A percentile compares a stretch with the other conserved stretches of the same genome.
Conservation (phyloP, 2,329 filamentous ascomycete species). For the Ceratocystis alfenasii region DNA sequence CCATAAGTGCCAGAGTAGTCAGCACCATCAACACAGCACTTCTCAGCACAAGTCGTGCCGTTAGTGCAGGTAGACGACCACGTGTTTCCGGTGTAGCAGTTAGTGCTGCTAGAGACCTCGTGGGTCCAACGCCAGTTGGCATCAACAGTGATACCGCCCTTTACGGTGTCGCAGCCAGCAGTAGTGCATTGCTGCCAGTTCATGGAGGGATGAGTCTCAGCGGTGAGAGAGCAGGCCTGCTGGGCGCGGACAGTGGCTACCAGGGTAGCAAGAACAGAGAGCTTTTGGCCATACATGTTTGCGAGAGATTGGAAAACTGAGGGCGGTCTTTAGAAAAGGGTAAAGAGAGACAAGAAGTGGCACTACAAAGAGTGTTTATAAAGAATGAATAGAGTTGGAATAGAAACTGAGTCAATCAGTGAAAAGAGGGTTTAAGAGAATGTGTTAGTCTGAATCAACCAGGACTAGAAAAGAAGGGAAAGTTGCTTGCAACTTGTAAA, state of each 20-base stretch:
- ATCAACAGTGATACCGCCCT: conserved; percentile 38
- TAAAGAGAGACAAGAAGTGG: not conserved
- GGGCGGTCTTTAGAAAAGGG: not conserved
- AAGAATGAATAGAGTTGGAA: conserved; percentile 2
- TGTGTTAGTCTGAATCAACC: not conserved
- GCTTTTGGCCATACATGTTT: conserved; percentile 17
- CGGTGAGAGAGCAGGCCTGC: conserved; percentile 31
- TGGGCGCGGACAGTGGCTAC: conserved; percentile 32
- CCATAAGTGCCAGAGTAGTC: conserved; percentile 37
- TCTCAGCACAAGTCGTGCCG: conserved; percentile 33
- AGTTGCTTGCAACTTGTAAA: conserved; percentile 14
- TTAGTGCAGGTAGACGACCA: conserved; percentile 32
- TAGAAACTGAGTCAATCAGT: conserved; percentile 9
- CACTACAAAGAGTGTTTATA: not conserved
- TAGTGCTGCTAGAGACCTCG: conserved; percentile 31
- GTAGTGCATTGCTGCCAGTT: conserved; percentile 36
- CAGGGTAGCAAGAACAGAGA: conserved; percentile 24
- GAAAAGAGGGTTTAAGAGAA: not conserved
- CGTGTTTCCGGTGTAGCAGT: conserved; percentile 39
- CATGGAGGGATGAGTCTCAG: conserved; percentile 36
- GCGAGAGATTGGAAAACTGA: not conserved
- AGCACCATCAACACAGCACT: conserved; percentile 38
- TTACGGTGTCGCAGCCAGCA: conserved; percentile 33
- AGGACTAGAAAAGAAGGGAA: conserved; percentile 5
- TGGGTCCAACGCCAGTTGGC: conserved; percentile 46